phyloP scores from a whole-genome alignment of 2,329 filamentous ascomycete genomes.

The Epichloe glyceriae region DNA sequence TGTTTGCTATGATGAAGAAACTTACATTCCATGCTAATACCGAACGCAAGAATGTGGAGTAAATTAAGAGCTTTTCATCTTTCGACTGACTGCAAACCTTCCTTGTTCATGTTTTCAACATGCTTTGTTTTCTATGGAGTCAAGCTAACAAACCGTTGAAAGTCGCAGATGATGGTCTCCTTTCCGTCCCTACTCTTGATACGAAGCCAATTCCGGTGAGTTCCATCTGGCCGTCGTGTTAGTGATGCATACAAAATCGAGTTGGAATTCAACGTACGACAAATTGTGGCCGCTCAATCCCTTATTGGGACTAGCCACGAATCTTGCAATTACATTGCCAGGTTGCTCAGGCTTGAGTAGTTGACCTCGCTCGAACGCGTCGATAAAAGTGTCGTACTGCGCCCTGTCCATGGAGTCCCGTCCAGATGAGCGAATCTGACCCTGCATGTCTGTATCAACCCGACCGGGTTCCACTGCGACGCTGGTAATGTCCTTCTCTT shows the following conservation, averaged over 20 bases:
- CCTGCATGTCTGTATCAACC: slow-evolving; percentile 84
- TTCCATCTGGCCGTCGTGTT: slow-evolving; percentile 21
- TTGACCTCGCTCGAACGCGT: slow-evolving; percentile 55
- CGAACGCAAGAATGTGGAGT: slow-evolving; percentile 52
- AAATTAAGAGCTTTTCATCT: slow-evolving; percentile 71
- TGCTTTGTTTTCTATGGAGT: slow-evolving; percentile 9
- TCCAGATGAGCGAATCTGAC: slow-evolving; percentile 55
- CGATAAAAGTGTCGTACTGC: slow-evolving; percentile 55
- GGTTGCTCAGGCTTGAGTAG: slow-evolving; percentile 74
- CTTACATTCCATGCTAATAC: slow-evolving; percentile 68
- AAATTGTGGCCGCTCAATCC: slow-evolving; percentile 67
- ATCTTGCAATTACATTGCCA: slow-evolving; percentile 70
- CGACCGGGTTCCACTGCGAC: slow-evolving; percentile 66
- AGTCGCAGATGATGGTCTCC: background rate
- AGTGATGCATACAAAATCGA: slow-evolving; percentile 6
- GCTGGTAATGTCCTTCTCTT: slow-evolving; percentile 64
- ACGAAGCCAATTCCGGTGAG: slow-evolving; percentile 35
- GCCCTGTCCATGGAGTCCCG: slow-evolving; percentile 34
- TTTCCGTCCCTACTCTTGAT: slow-evolving; percentile 27
- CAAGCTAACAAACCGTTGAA: slow-evolving; percentile 1
- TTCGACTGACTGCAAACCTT: slow-evolving; percentile 51
- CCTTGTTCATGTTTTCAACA: slow-evolving; percentile 13
- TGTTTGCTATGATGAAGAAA: slow-evolving; percentile 48
- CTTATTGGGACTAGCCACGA: slow-evolving; percentile 52
- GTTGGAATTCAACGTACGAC: slow-evolving; percentile 33